These are phyloP conservation scores for Fraxinus anomala DNA, from an alignment of 257 asterid species.

Conservation along the genomic window DNA sequence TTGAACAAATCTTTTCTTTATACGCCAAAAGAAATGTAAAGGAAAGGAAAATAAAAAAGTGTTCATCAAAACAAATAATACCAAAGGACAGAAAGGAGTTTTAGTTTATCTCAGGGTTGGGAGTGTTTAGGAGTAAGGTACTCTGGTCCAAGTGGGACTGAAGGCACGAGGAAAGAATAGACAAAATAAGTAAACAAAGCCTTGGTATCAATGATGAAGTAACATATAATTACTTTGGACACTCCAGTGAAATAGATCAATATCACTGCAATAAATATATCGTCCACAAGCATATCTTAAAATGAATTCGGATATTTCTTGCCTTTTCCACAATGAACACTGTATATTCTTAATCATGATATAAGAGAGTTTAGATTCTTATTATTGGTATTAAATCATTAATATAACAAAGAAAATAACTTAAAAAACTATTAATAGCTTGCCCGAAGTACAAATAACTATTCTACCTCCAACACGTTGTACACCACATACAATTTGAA, in stretches of 20 bases:
- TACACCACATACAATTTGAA: conserved; percentile 93
- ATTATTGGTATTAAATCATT: neutral
- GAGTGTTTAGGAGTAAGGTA: neutral
- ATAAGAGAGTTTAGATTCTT: conserved; percentile 2
- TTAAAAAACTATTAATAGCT: conserved; percentile 8
- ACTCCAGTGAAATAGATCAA: neutral
- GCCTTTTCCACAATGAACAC: neutral
- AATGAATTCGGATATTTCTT: neutral
- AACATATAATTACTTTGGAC: neutral
- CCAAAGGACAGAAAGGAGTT: neutral
- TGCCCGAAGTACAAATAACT: neutral
- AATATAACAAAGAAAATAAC: conserved; percentile 6
- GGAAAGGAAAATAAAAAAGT: neutral
- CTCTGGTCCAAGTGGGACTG: neutral
- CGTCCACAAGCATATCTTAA: neutral
- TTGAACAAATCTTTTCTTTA: neutral
- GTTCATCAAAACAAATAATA: neutral
- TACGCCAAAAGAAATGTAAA: neutral
- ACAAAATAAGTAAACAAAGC: neutral
- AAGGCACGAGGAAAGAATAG: neutral
- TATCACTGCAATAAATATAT: neutral
- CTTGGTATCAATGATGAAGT: neutral
- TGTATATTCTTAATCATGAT: neutral
- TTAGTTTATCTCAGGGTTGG: neutral
- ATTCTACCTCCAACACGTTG: conserved; percentile 88